Evolutionary conservation across 768 basidiomycete species (phyloP).

Genomic region (Leccinum barrowsii): DNA sequence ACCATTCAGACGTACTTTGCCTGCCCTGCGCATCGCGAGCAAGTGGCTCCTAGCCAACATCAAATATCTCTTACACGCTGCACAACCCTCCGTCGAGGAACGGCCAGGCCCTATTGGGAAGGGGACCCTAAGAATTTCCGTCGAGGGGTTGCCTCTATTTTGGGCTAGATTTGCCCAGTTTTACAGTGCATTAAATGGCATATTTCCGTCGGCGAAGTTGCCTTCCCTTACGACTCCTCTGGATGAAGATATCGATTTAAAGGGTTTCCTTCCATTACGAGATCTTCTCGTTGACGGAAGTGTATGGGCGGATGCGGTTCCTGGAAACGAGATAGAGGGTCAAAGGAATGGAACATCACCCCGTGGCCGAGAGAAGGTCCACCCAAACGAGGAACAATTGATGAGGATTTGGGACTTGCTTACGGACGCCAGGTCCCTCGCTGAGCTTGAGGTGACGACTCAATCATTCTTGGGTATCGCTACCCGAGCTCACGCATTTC

Average conservation of each 20-base stretch:
- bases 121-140: conserved; percentile 23
- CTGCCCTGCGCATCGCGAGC: conserved; percentile 79
- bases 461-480: conserved; percentile 1
- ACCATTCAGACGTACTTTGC: conserved; percentile 78
- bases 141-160: conserved; percentile 47
- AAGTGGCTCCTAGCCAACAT: conserved; percentile 86
- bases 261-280: conserved; percentile 82
- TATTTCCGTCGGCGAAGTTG: conserved; percentile 67
- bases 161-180: conserved; percentile 75
- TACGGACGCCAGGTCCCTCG: conserved; percentile 61
- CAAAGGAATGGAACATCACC: conserved; percentile 22
- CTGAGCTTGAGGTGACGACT: conserved; percentile 52
- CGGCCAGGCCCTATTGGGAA: conserved; percentile 7
- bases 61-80: conserved; percentile 56
- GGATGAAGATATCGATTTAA: conserved; percentile 89
- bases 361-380: conserved; percentile 45
- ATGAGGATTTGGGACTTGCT: conserved; percentile 90
- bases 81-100: conserved; percentile 27
- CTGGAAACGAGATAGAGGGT: conserved; percentile 22
- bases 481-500: conserved; percentile 14
- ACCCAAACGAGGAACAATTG: conserved; percentile 94
- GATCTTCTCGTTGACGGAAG: conserved; percentile 45
- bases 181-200: conserved; percentile 49
- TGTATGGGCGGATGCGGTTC: conserved; percentile 4
- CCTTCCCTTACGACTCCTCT: conserved; percentile 58